Percentiles rank a stretch among this genome's conserved stretches.
These are phyloP conservation scores for Yamadazyma dushanensis DNA, from an alignment of 1,139 yeast genomes.

Conservation along the genomic window DNA sequence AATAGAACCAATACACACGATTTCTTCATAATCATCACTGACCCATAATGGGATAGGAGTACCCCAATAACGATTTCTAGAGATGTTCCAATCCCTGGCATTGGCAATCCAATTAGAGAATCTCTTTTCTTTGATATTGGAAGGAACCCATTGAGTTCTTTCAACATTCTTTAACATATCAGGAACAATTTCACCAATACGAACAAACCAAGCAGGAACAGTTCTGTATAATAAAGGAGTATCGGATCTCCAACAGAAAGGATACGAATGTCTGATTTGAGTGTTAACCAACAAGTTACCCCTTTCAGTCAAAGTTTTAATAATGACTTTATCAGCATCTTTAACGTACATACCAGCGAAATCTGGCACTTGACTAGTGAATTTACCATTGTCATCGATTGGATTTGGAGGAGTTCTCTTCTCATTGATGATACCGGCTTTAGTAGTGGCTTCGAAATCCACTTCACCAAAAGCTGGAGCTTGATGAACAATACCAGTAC, in stretches of 20 bases:
- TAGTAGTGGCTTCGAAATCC: conserved; percentile 84
- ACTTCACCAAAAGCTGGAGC: conserved; percentile 99
- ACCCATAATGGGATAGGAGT: conserved; percentile 99
- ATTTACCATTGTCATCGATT: conserved; percentile 86
- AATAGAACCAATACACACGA: conserved; percentile 90
- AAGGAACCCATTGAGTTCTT: conserved; percentile 93
- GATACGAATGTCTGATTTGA: conserved; percentile 93
- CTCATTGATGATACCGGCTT: conserved; percentile 71
- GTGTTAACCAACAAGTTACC: conserved; percentile 76
- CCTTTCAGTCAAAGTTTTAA: conserved; percentile 73
- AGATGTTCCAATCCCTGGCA: conserved; percentile 98
- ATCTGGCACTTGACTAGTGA: conserved; percentile 71
- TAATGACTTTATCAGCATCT: conserved; percentile 91
- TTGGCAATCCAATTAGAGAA: conserved; percentile 97
- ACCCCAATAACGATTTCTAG: conserved; percentile 99
- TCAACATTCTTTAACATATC: conserved; percentile 86
- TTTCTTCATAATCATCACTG: conserved; percentile 87
- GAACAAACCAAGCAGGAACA: conserved; percentile 98
- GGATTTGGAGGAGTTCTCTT: conserved; percentile 84
- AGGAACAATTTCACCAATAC: conserved; percentile 83
- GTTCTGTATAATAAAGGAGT: conserved; percentile 95
- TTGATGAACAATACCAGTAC: conserved; percentile 99
- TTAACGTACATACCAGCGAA: conserved; percentile 86
- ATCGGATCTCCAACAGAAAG: conserved; percentile 99
- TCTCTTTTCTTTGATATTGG: conserved; percentile 85